Evolutionary conservation across 116 monocot species (phyloP).

Genomic region (Phalaenopsis hybrid): DNA sequence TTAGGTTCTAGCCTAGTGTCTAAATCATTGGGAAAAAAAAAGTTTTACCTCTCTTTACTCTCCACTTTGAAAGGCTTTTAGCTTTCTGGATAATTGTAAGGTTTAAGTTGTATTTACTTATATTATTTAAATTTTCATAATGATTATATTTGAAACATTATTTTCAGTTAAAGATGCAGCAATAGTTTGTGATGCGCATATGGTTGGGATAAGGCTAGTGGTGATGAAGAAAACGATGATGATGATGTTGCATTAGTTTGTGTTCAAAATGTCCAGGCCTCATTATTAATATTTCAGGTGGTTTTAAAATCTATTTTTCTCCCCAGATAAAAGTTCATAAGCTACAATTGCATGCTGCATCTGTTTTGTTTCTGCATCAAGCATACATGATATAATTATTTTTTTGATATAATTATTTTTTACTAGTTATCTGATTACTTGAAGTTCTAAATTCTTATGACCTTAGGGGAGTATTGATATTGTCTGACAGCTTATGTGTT

Average conservation of each 20-base stretch:
- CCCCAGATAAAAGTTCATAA: neutral
- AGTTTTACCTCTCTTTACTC: too few species aligned
- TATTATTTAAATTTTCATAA: too few species aligned
- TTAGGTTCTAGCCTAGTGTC: too few species aligned
- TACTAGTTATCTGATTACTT: neutral
- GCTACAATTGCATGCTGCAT: neutral
- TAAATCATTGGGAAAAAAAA: too few species aligned
- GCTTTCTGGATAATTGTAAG: too few species aligned
- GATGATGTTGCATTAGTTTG: neutral
- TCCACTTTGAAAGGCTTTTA: too few species aligned
- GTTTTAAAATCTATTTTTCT: neutral
- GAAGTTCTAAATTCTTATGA: neutral
- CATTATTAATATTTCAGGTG: neutral
- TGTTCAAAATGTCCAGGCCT: neutral
- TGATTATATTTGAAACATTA: too few species aligned
- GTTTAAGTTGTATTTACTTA: too few species aligned
- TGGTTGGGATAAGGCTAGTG: slow-evolving; percentile 5
- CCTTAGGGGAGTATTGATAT: too few species aligned
- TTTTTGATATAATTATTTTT: neutral
- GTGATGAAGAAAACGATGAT: neutral
- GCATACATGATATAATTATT: neutral
- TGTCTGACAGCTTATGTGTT: too few species aligned
- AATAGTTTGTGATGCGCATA: neutral
- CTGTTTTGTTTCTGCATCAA: neutral
- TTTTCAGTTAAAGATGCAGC: neutral